Base-by-base conservation (phyloP, 2,329 filamentous ascomycete species). In the Byssochlamys sp. region DNA sequence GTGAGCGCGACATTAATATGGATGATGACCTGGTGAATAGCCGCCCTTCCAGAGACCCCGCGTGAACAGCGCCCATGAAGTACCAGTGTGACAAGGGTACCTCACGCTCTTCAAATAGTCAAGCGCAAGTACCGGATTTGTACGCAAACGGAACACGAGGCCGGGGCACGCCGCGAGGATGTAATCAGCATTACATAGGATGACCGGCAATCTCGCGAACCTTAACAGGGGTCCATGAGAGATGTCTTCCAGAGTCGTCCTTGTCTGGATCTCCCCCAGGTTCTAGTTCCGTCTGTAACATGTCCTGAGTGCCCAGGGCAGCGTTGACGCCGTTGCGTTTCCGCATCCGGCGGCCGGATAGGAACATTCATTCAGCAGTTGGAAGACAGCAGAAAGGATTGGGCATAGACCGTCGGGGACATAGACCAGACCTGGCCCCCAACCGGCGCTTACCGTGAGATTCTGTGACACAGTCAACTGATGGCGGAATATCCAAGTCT, bases 171-270 rank as follows among this genome's bases (percentile, higher is more conserved):
- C 59, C 57, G 60, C 55, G 55, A 59, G 54, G 28, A 66, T 68
- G 63, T 59, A 67, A 68, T 71, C 68, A 70, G 63, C 56, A 67
- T 71, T 69, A 68, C 66, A 67, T 67, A 63, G 52, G 52, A 31
- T 53, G 10, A 27, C 14, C 26, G 52, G 29, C 6, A 31, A 24
- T 31, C 14, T 31, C 19, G 27, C 28, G 10, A 53, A 53, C 52
- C 28, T 53, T 53, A 53, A 53, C 52, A 29, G 19, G 29, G 29
- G 19, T 29, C 28, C 26, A 19, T 2, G 19, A 33, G 28, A 52
- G 10, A 52, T 11, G 9, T 3, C 24, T 19, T 52, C 25, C 25
- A 52, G 48, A 56, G 25, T 52, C 28, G 48, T 50, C 27, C 49
- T 11, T 9, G 27, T 52, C n/a, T 45, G 5, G n/a, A 45, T n/a